These are phyloP conservation scores for Pyrenophora tritici-repentis DNA, from an alignment of 2,329 filamentous ascomycete genomes.

Conservation along the genomic window DNA sequence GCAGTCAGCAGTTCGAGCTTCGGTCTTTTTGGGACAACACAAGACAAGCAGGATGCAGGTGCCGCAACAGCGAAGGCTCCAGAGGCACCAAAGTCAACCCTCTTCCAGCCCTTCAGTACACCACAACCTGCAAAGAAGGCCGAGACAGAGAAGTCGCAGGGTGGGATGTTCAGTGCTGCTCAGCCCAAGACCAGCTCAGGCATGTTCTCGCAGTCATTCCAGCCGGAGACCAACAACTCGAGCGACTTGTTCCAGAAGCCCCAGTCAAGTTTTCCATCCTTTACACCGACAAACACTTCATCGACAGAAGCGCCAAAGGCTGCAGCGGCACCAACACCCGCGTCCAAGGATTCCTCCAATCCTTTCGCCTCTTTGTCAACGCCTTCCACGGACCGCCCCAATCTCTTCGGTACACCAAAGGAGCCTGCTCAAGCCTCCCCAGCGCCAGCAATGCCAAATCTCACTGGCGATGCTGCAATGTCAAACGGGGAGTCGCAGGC, in stretches of 20 bases:
- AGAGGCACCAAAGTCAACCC: conserved; percentile 19
- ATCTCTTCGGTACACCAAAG: conserved; percentile 22
- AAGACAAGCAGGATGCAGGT: conserved; percentile 16
- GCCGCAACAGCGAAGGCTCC: conserved; percentile 16
- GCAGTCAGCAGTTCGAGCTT: conserved; percentile 15
- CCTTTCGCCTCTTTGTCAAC: conserved; percentile 22
- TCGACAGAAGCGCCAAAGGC: conserved; percentile 15
- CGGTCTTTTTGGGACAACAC: conserved; percentile 21
- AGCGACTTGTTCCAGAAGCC: conserved; percentile 19
- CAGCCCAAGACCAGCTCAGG: conserved; percentile 29
- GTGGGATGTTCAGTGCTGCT: conserved; percentile 24
- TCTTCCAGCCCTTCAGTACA: conserved; percentile 32
- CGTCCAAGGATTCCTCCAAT: conserved; percentile 18
- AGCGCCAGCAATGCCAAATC: conserved; percentile 17
- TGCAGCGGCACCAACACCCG: conserved; percentile 4
- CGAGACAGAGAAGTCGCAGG: conserved; percentile 19
- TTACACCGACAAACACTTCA: conserved; percentile 10
- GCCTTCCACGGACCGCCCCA: conserved; percentile 18
- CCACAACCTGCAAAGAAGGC: conserved; percentile 27
- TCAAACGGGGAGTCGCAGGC: conserved; percentile 8
- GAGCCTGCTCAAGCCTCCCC: conserved; percentile 17
- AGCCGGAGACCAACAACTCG: conserved; percentile 17
- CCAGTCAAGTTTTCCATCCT: conserved; percentile 12
- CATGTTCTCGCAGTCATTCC: conserved; percentile 25
- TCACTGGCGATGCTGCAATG: conserved; percentile 8